Evolutionary conservation across 345 rosid genomes (phyloP).

Genomic region (Hibiscus tridactylites): DNA sequence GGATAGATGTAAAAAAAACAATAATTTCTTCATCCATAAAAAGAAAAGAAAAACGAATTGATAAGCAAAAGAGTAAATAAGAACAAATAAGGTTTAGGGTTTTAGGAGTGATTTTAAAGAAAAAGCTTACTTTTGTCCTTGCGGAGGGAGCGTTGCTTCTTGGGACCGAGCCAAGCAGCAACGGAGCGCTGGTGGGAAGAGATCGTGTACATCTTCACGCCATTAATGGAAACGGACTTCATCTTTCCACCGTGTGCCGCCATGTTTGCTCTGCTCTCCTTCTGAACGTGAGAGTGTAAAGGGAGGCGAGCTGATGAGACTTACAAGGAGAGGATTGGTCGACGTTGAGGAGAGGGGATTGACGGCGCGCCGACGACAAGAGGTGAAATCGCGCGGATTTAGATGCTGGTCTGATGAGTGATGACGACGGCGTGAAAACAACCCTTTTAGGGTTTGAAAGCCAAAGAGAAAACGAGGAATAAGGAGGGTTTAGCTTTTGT

Average conservation of each 20-base stretch:
- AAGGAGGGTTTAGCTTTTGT: too few relatives aligned
- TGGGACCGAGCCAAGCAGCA: constrained; percentile 65
- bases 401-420: too few relatives aligned
- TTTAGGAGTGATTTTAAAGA: neutral
- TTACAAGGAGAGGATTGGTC: too few relatives aligned
- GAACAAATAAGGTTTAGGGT: neutral
- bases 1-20: neutral
- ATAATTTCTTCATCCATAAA: neutral
- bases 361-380: too few relatives aligned
- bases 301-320: too few relatives aligned
- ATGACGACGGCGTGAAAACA: too few relatives aligned
- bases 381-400: too few relatives aligned
- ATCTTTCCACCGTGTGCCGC: constrained; percentile 49
- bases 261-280: constrained; percentile 23
- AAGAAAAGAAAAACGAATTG: neutral
- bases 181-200: constrained; percentile 53
- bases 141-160: constrained; percentile 74
- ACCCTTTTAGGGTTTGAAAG: too few relatives aligned
- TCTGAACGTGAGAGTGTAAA: too few relatives aligned
- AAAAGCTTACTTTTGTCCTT: constrained; percentile 43
- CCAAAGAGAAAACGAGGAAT: too few relatives aligned
- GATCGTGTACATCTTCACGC: constrained; percentile 63
- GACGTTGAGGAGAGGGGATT: too few relatives aligned
- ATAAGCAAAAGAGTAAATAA: neutral
- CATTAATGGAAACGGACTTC: constrained; percentile 78